These are phyloP conservation scores for Solanum aculeatissimum DNA, from an alignment of 305 asterid species.

Conservation along the genomic window DNA sequence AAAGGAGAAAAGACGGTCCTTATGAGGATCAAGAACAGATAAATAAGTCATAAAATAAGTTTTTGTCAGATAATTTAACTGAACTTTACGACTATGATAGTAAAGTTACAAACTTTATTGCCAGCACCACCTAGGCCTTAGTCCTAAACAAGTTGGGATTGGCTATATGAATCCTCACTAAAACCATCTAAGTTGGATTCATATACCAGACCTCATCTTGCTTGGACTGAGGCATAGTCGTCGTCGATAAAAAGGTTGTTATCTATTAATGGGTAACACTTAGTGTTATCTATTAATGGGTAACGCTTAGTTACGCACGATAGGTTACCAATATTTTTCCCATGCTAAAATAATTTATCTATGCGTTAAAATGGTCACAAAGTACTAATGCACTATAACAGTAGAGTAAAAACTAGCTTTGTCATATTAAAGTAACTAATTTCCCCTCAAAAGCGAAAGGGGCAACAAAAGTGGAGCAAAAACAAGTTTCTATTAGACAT, in stretches of 20 bases:
- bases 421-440: background rate
- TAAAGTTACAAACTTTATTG: background rate
- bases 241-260: background rate
- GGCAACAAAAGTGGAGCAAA: background rate
- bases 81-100: background rate
- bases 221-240: background rate
- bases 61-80: background rate
- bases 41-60: background rate
- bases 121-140: background rate
- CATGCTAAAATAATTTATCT: background rate
- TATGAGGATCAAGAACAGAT: background rate
- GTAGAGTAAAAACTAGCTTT: background rate
- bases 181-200: background rate
- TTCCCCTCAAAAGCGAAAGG: background rate
- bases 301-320: background rate
- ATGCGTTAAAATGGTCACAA: background rate
- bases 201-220: background rate
- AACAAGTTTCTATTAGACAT: background rate
- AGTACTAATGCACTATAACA: background rate
- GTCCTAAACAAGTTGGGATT: background rate
- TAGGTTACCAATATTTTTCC: background rate
- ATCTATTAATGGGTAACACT: background rate
- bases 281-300: background rate
- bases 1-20: background rate
- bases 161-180: background rate